A percentile compares a stretch with the other conserved stretches of the same genome.
Conservation (phyloP, 345 rosid species). For the Rhodamnia rubescens region DNA sequence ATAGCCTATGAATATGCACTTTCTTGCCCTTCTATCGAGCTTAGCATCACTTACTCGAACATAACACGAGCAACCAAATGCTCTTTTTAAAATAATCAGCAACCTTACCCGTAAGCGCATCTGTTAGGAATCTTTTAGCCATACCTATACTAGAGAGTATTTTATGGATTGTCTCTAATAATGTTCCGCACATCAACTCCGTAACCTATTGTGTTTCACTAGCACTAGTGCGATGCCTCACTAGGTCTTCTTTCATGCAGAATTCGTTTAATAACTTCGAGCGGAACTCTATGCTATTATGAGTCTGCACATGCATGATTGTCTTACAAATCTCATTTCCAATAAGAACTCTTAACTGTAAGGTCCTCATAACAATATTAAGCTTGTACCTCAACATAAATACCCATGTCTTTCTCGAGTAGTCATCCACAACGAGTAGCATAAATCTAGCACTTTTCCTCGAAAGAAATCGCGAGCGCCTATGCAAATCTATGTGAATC, state of each 20-base stretch:
- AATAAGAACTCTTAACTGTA: background rate
- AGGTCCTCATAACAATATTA: background rate
- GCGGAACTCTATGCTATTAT: background rate
- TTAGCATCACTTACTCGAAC: background rate
- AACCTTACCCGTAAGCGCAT: too few relatives aligned
- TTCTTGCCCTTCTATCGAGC: background rate
- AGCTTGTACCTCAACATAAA: background rate
- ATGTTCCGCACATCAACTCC: accelerated
- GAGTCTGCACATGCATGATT: background rate
- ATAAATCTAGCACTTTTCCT: background rate
- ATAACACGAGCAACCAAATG: background rate
- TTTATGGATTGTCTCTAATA: background rate
- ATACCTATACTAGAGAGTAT: background rate
- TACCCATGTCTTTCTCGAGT: background rate
- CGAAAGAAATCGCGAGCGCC: accelerated
- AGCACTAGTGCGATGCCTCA: background rate
- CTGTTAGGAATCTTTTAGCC: too few relatives aligned
- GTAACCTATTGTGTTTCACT: background rate
- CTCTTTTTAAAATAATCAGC: background rate
- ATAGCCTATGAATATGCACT: background rate
- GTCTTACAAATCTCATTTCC: accelerated
- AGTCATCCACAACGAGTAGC: background rate
- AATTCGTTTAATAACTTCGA: background rate
- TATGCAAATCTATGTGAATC: background rate
- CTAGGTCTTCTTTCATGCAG: background rate